Evolutionary conservation across 2,329 filamentous ascomycete genomes (phyloP).

Genomic region (Aspergillus brasiliensis): DNA sequence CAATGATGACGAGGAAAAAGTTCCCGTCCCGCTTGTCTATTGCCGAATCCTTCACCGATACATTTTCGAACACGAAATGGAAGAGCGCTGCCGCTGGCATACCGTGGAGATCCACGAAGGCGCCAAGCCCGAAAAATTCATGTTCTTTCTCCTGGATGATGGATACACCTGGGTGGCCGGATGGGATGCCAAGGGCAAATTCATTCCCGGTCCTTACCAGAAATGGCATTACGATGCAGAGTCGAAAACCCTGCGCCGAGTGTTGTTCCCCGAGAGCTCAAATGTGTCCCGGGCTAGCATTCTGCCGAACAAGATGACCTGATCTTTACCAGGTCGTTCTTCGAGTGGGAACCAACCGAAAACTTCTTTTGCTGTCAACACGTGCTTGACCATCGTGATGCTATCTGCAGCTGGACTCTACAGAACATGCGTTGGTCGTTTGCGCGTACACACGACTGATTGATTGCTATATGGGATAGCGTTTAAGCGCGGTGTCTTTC

Average conservation of each 20-base stretch:
- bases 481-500: background rate
- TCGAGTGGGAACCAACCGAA: background rate
- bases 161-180: slow-evolving; percentile 53
- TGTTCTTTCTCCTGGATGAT: slow-evolving; percentile 55
- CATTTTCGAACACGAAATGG: slow-evolving; percentile 52
- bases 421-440: slow-evolving; percentile 5
- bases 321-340: background rate
- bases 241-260: slow-evolving; percentile 38
- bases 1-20: slow-evolving; percentile 35
- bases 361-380: background rate
- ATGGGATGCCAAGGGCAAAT: slow-evolving; percentile 53
- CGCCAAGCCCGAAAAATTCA: slow-evolving; percentile 41
- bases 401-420: slow-evolving; percentile 17
- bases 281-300: slow-evolving; percentile 41
- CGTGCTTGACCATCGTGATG: slow-evolving; percentile 1
- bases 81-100: slow-evolving; percentile 49
- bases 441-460: background rate
- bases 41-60: slow-evolving; percentile 53
- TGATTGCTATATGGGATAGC: slow-evolving; percentile 9
- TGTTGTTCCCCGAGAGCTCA: slow-evolving; percentile 36
- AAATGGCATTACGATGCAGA: slow-evolving; percentile 51
- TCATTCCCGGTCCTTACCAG: slow-evolving; percentile 54
- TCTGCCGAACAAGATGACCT: slow-evolving; percentile 32
- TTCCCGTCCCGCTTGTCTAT: slow-evolving; percentile 46
- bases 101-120: slow-evolving; percentile 41